A percentile compares a stretch with the other conserved stretches of the same genome.
Evolutionary conservation across 805 yeast species (phyloP).

Genomic region (Cyberlindnera amylophila): DNA sequence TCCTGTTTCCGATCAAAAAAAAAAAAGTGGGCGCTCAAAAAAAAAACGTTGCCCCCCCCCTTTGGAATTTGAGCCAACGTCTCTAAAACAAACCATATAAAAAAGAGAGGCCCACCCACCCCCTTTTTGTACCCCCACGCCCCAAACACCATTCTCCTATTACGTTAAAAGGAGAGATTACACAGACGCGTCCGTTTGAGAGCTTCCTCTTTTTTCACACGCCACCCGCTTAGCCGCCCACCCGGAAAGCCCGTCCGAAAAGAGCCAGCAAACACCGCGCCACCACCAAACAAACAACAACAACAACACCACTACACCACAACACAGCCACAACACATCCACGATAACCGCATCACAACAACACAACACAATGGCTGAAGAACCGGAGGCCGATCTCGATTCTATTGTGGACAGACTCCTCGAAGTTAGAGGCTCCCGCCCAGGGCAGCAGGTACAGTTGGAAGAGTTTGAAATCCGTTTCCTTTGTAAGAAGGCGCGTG

Average conservation of each 20-base stretch:
- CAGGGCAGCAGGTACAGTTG: conserved; percentile 93
- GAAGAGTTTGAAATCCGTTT: conserved; percentile 93
- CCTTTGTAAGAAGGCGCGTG: conserved; percentile 96
- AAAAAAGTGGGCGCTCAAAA: conserved; percentile 4
- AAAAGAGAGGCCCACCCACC: neutral
- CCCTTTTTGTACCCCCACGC: neutral
- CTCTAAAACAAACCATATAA: too few relatives aligned
- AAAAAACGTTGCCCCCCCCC: conserved; percentile 5
- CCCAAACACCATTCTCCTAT: too few relatives aligned
- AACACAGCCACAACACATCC: neutral
- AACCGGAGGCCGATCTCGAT: conserved; percentile 88
- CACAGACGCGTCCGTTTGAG: too few relatives aligned
- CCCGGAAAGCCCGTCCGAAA: conserved; percentile 6
- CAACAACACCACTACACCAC: neutral
- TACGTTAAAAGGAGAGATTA: too few relatives aligned
- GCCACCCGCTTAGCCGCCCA: conserved; percentile 6
- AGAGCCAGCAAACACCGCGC: conserved; percentile 4
- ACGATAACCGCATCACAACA: conserved; percentile 1
- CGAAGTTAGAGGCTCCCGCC: conserved; percentile 97
- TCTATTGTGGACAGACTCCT: conserved; percentile 93
- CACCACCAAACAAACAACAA: conserved; percentile 1
- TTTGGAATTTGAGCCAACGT: conserved; percentile 6
- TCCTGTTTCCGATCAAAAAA: conserved; percentile 1
- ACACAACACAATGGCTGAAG: conserved; percentile 33
- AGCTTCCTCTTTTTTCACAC: neutral